Conservation (phyloP, 495 filamentous ascomycete species). For the Clohesyomyces aquaticus region DNA sequence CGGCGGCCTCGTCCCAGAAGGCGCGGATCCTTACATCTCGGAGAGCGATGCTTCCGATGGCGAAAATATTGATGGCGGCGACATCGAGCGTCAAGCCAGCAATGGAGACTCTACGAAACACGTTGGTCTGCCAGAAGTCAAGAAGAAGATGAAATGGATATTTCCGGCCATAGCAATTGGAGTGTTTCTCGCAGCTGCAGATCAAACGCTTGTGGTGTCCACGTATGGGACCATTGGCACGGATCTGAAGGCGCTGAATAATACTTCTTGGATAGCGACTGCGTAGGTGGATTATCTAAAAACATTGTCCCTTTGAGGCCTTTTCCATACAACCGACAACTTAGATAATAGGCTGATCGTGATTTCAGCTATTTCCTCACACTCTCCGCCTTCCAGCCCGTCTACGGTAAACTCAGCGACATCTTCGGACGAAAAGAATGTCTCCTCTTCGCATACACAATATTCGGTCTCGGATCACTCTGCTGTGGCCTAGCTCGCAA, state of each 20-base stretch:
- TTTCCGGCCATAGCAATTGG: conserved; percentile 63
- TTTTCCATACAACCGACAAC: too few relatives aligned
- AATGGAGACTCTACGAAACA: conserved; percentile 38
- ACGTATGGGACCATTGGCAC: conserved; percentile 81
- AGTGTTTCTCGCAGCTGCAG: conserved; percentile 72
- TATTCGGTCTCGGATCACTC: conserved; percentile 76
- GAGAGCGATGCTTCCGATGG: conserved; percentile 1
- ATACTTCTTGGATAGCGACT: conserved; percentile 85
- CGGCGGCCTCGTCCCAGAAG: conserved; percentile 30
- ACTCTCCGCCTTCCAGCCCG: conserved; percentile 74
- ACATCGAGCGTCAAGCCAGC: conserved; percentile 40
- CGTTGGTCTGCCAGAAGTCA: conserved; percentile 50
- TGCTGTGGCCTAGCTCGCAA: conserved; percentile 71
- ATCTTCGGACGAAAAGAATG: conserved; percentile 82
- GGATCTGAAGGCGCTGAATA: conserved; percentile 75
- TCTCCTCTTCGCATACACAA: conserved; percentile 70
- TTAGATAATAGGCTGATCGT: too few relatives aligned
- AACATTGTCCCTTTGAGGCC: too few relatives aligned
- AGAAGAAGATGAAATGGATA: conserved; percentile 55
- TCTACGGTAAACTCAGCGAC: conserved; percentile 78
- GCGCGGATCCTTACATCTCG: conserved; percentile 15
- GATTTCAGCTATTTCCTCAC: conserved; percentile 75
- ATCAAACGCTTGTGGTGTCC: conserved; percentile 81
- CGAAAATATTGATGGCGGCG: conserved; percentile 33
- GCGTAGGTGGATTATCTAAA: conserved; percentile 49